A percentile compares a stretch with the other conserved stretches of the same genome.
These are phyloP conservation scores for Xylaria sp. DNA, from an alignment of 2,329 filamentous ascomycete genomes.

Conservation along the genomic window DNA sequence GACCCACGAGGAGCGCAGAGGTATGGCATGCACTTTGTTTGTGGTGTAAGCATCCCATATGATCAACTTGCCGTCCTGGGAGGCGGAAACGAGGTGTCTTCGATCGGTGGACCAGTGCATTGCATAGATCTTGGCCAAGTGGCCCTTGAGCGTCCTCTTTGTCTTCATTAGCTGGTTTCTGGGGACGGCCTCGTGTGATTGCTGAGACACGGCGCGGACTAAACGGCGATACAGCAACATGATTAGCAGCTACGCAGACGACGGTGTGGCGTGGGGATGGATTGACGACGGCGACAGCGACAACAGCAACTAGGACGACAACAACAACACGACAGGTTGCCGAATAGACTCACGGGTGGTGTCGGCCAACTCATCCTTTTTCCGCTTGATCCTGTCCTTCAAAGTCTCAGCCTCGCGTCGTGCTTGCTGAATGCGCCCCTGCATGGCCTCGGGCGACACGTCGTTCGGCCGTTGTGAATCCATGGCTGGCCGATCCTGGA, in stretches of 20 bases:
- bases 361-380: constrained; percentile 99
- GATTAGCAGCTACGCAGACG: constrained; percentile 21
- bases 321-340: not conserved
- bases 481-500: constrained; percentile 50
- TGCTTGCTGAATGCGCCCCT: constrained; percentile 89
- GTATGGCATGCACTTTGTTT: constrained; percentile 99
- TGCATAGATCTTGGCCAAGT: constrained; percentile 98
- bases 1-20: constrained; percentile 96
- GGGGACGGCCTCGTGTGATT: constrained; percentile 89
- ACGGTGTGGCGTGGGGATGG: not conserved
- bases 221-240: constrained; percentile 28
- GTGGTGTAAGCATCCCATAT: constrained; percentile 99
- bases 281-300: not conserved
- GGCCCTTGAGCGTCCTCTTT: constrained; percentile 94
- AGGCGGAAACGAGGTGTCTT: constrained; percentile 94
- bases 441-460: constrained; percentile 78
- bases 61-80: constrained; percentile 98
- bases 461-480: constrained; percentile 64
- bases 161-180: constrained; percentile 95
- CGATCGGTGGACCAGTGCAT: constrained; percentile 99
- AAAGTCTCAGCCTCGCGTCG: constrained; percentile 96
- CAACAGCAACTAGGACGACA: not conserved
- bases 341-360: constrained; percentile 81
- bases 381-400: constrained; percentile 98
- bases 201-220: constrained; percentile 93